These are phyloP conservation scores for Dacryopinax primogenitus DNA, from an alignment of 768 basidiomycete genomes.

Conservation along the genomic window DNA sequence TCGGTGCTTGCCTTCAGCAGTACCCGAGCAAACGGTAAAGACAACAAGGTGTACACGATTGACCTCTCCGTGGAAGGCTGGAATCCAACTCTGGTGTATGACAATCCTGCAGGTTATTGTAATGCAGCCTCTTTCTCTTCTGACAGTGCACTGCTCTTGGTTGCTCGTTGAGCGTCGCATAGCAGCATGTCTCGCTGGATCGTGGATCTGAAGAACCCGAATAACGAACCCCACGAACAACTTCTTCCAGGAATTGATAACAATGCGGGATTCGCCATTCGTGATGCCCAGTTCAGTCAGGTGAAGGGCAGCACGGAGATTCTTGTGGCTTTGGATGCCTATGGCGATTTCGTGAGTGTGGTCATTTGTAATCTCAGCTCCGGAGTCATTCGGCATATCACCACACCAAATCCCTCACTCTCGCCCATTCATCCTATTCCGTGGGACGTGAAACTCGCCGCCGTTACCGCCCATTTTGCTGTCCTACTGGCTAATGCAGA, in stretches of 20 bases:
- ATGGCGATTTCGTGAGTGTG: slow-evolving; percentile 31
- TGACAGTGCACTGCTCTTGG: slow-evolving; percentile 27
- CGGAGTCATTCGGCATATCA: slow-evolving; percentile 28
- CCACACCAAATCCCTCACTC: slow-evolving; percentile 27
- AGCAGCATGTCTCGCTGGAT: slow-evolving; percentile 25
- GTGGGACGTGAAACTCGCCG: slow-evolving; percentile 26
- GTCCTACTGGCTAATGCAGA: slow-evolving; percentile 31
- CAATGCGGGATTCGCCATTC: background rate
- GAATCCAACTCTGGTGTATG: background rate
- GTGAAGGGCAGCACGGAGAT: slow-evolving; percentile 14
- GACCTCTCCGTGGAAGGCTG: background rate
- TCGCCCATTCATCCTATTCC: slow-evolving; percentile 27
- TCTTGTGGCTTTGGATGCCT: slow-evolving; percentile 27
- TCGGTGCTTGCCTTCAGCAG: background rate
- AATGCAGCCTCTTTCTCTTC: background rate
- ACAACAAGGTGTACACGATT: background rate
- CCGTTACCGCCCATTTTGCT: slow-evolving; percentile 23
- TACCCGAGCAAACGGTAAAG: background rate
- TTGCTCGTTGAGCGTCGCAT: slow-evolving; percentile 30
- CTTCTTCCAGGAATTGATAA: slow-evolving; percentile 28
- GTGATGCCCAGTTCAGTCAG: slow-evolving; percentile 25
- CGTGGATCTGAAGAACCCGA: slow-evolving; percentile 26
- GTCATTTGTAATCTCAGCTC: slow-evolving; percentile 27
- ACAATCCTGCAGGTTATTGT: background rate
- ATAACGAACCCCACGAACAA: slow-evolving; percentile 17